These are phyloP conservation scores for Ananas comosus DNA, from an alignment of 176 grass and related monocot genomes.

Conservation along the genomic window DNA sequence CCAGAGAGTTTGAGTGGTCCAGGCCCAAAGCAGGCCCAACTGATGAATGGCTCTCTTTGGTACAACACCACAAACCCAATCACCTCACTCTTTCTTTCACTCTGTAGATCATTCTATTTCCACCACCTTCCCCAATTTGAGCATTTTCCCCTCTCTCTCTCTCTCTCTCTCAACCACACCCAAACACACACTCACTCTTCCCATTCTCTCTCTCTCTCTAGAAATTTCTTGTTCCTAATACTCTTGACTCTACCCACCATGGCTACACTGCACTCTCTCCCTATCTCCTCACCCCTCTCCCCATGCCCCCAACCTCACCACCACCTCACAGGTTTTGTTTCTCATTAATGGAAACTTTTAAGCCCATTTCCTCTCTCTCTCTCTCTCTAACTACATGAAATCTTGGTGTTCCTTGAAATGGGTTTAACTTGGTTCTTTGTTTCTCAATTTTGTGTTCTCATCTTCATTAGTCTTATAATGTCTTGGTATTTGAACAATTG, in stretches of 20 bases:
- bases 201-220: neutral
- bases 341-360: neutral
- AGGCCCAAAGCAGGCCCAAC: neutral
- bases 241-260: constrained; percentile 13
- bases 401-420: no score
- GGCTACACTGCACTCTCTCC: constrained; percentile 35
- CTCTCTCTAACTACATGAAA: no score
- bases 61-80: constrained; percentile 50
- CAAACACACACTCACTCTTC: constrained; percentile 18
- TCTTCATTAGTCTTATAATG: no score
- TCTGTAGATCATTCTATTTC: constrained; percentile 11
- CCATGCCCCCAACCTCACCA: constrained; percentile 22
- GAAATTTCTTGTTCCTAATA: neutral
- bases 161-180: constrained; percentile 12
- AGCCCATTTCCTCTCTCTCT: constrained; percentile 26
- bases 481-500: no score
- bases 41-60: constrained; percentile 39
- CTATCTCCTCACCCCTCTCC: constrained; percentile 35
- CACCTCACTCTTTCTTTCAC: constrained; percentile 18
- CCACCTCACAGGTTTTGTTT: constrained; percentile 35
- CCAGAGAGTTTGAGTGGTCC: neutral
- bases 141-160: constrained; percentile 5
- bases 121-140: constrained; percentile 29
- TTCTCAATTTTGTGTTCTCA: no score
- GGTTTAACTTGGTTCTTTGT: no score